These are phyloP conservation scores for Penicillium ochrochloron DNA, from an alignment of 495 filamentous ascomycete genomes.

Conservation along the genomic window DNA sequence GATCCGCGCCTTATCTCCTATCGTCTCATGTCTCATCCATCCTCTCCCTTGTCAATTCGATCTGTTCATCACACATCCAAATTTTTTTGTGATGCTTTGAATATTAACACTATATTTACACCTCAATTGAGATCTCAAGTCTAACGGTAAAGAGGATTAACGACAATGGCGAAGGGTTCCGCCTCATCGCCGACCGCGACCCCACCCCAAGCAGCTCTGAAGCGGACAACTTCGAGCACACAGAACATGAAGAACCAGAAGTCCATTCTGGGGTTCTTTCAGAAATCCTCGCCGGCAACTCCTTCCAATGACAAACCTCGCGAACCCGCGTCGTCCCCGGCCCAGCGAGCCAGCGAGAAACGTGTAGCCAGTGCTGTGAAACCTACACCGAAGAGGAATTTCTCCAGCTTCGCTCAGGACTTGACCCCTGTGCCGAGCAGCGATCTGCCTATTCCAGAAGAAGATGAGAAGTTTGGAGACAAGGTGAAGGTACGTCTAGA, in stretches of 20 bases:
- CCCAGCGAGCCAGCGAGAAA: slow-evolving; percentile 45
- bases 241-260: slow-evolving; percentile 73
- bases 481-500: slow-evolving; percentile 28
- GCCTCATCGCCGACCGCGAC: slow-evolving; percentile 48
- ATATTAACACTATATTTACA: slow-evolving; percentile 8
- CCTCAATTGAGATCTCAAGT: background rate
- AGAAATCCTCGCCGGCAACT: slow-evolving; percentile 62
- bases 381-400: slow-evolving; percentile 39
- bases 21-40: slow-evolving; percentile 8
- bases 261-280: slow-evolving; percentile 84
- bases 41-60: background rate
- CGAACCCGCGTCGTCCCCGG: slow-evolving; percentile 48
- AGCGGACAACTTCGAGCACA: slow-evolving; percentile 50
- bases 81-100: background rate
- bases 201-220: slow-evolving; percentile 44
- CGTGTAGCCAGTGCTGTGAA: slow-evolving; percentile 34
- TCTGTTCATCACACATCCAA: background rate
- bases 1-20: slow-evolving; percentile 31
- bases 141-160: slow-evolving; percentile 7
- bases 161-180: slow-evolving; percentile 44
- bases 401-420: slow-evolving; percentile 50
- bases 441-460: slow-evolving; percentile 56
- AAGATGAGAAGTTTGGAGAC: slow-evolving; percentile 38
- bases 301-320: slow-evolving; percentile 37
- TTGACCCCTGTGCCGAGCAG: slow-evolving; percentile 83